These are phyloP conservation scores for Curvularia spicifera DNA, from an alignment of 2,329 filamentous ascomycete species.

Conservation along the genomic window DNA sequence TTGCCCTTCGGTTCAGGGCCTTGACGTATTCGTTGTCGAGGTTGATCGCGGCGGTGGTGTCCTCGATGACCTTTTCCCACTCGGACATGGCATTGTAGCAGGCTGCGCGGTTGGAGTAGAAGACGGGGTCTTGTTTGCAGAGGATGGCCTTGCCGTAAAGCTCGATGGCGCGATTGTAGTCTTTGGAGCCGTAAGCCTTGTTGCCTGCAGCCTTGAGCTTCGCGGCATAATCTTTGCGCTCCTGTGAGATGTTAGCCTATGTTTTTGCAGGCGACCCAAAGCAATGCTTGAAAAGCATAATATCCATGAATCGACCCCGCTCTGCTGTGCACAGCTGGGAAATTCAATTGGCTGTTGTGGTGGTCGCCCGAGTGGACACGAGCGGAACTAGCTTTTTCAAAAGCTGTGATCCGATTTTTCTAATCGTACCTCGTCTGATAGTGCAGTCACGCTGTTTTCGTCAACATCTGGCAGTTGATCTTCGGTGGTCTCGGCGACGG, in stretches of 20 bases:
- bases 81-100: slow-evolving; percentile 93
- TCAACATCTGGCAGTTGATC: slow-evolving; percentile 59
- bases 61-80: slow-evolving; percentile 96
- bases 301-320: not conserved
- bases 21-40: slow-evolving; percentile 97
- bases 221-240: slow-evolving; percentile 84
- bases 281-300: no score
- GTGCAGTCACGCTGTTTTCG: slow-evolving; percentile 52
- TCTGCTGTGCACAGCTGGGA: not conserved
- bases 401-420: not conserved
- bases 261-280: not conserved
- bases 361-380: not conserved
- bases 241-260: slow-evolving; percentile 59
- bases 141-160: slow-evolving; percentile 95
- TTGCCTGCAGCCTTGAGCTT: slow-evolving; percentile 96
- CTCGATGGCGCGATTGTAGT: slow-evolving; percentile 91
- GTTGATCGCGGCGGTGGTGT: slow-evolving; percentile 91
- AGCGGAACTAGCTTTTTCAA: not conserved
- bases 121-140: slow-evolving; percentile 96
- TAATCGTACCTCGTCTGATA: slow-evolving; percentile 52
- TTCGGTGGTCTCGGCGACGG: slow-evolving; percentile 46
- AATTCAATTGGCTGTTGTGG: not conserved
- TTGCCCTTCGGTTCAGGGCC: slow-evolving; percentile 93
- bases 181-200: slow-evolving; percentile 92
- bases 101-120: slow-evolving; percentile 97